These are phyloP conservation scores for Globisporangium carolinianum DNA, from an alignment of 352 stramenopile species.

Conservation along the genomic window DNA sequence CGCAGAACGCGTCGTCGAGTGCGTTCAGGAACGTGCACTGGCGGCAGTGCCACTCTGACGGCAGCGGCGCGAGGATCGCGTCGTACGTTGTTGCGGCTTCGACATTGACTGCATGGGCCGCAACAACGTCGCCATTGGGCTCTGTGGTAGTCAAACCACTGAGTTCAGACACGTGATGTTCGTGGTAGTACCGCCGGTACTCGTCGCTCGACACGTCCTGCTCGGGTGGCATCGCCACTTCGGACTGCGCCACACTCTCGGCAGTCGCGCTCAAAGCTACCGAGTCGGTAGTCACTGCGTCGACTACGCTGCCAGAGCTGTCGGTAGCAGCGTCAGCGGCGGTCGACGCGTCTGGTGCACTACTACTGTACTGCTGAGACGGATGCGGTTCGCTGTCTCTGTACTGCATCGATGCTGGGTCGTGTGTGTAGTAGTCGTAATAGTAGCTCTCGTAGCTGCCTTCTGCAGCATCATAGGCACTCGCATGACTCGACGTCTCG, in stretches of 20 bases:
- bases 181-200: slow-evolving; percentile 3
- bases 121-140: slow-evolving; percentile 15
- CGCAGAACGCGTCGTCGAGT: slow-evolving; percentile 53
- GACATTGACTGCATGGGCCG: slow-evolving; percentile 35
- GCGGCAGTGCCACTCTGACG: slow-evolving; percentile 3
- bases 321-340: too few species aligned
- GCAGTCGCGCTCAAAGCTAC: background rate
- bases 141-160: too few species aligned
- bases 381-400: background rate
- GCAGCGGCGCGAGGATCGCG: slow-evolving; percentile 3
- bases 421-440: slow-evolving; percentile 10
- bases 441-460: background rate
- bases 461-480: background rate
- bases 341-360: background rate
- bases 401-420: background rate
- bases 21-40: slow-evolving; percentile 55
- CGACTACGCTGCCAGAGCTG: too few species aligned
- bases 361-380: background rate
- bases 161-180: background rate
- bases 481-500: background rate
- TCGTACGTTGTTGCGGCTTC: slow-evolving; percentile 19
- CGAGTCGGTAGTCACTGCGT: too few species aligned
- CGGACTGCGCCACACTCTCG: background rate
- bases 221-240: too few species aligned
- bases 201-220: background rate